Conservation (phyloP, 176 grass and related monocot genomes). For the Lolium multiflorum region DNA sequence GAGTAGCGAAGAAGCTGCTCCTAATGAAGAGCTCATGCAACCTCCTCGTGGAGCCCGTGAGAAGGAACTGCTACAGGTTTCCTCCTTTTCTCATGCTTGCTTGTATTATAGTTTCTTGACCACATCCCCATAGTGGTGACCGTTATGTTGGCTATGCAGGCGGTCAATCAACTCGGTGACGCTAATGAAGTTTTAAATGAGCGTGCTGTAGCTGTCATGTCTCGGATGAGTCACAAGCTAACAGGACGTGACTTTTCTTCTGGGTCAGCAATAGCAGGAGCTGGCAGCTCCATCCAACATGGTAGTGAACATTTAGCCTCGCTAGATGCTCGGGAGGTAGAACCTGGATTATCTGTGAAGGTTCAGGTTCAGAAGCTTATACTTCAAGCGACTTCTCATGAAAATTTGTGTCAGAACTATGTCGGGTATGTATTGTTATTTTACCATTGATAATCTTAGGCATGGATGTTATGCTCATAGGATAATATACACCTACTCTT, state of each 20-base stretch:
- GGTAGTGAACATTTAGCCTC: conserved; percentile 53
- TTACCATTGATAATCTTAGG: conserved; percentile 1
- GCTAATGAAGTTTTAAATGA: conserved; percentile 98
- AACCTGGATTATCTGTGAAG: conserved; percentile 77
- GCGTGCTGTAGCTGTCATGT: conserved; percentile 94
- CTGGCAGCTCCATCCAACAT: conserved; percentile 50
- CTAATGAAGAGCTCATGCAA: conserved; percentile 70
- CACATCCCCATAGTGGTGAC: background rate
- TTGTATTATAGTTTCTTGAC: conserved; percentile 15
- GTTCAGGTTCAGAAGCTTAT: conserved; percentile 92
- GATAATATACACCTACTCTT: background rate
- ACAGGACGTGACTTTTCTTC: conserved; percentile 93
- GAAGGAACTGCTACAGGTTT: conserved; percentile 88
- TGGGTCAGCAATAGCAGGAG: conserved; percentile 54
- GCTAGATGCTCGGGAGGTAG: conserved; percentile 70
- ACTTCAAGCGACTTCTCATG: conserved; percentile 82
- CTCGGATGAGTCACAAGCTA: conserved; percentile 95
- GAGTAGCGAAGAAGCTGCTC: conserved; percentile 71
- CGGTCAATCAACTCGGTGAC: conserved; percentile 95
- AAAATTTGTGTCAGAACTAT: conserved; percentile 95
- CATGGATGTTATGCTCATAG: background rate
- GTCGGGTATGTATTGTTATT: conserved; percentile 73
- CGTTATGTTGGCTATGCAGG: conserved; percentile 48
- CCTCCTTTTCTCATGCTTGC: conserved; percentile 25
- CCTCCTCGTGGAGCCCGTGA: conserved; percentile 86